A percentile compares a stretch with the other conserved stretches of the same genome.
These are phyloP conservation scores for Penicillium mononematosum DNA, from an alignment of 495 filamentous ascomycete species.

Conservation along the genomic window DNA sequence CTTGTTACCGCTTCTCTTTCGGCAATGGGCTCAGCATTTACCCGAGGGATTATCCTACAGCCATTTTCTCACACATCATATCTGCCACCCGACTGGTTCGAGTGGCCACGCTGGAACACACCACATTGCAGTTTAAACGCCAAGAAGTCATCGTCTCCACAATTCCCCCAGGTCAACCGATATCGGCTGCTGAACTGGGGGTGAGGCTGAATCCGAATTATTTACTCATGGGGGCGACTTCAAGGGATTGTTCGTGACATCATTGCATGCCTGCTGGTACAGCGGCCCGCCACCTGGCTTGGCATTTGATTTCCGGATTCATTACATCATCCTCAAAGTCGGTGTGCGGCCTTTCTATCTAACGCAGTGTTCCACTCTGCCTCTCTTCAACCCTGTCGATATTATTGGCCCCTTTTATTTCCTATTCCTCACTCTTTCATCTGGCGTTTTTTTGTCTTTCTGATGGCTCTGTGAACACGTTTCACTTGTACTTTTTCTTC, in stretches of 20 bases:
- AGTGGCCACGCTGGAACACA: constrained; percentile 16
- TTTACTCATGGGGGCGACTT: constrained; percentile 18
- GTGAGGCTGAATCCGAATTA: constrained; percentile 14
- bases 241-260: constrained; percentile 31
- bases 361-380: constrained; percentile 6
- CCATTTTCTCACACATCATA: constrained; percentile 18
- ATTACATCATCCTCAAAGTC: constrained; percentile 12
- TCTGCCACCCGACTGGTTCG: constrained; percentile 28
- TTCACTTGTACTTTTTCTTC: constrained; percentile 26
- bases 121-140: constrained; percentile 7
- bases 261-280: constrained; percentile 26
- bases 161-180: constrained; percentile 9
- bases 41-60: not conserved
- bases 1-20: not conserved
- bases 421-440: constrained; percentile 11
- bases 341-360: constrained; percentile 9
- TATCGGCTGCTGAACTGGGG: constrained; percentile 10
- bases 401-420: constrained; percentile 12
- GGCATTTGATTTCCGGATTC: constrained; percentile 22
- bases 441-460: constrained; percentile 12
- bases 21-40: constrained; percentile 10
- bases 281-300: constrained; percentile 29
- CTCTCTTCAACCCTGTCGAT: constrained; percentile 19
- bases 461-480: constrained; percentile 23
- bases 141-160: constrained; percentile 21